Conservation (phyloP, 805 yeast genomes). For the Grigorovia jiainica region DNA sequence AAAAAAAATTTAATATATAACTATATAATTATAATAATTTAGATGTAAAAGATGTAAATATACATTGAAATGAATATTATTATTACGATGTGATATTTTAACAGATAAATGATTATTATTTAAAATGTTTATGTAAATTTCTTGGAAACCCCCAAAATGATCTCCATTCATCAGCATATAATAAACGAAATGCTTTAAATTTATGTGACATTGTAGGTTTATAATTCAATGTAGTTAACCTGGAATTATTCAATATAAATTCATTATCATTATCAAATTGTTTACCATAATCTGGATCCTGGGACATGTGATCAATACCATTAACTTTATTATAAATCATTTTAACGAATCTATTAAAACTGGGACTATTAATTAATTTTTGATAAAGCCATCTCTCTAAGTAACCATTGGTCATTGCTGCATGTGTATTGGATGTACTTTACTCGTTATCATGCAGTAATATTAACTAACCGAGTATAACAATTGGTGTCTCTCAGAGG, state of each 20-base stretch:
- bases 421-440: neutral
- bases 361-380: conserved; percentile 44
- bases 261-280: neutral
- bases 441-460: neutral
- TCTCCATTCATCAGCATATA: conserved; percentile 56
- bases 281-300: conserved; percentile 1
- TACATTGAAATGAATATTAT: neutral
- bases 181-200: conserved; percentile 47
- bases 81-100: neutral
- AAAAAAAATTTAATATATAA: too few relatives aligned
- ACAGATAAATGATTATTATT: conserved; percentile 5
- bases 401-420: conserved; percentile 10
- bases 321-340: conserved; percentile 55
- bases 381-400: conserved; percentile 36
- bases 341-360: conserved; percentile 56
- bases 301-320: conserved; percentile 38
- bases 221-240: conserved; percentile 19
- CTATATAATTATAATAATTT: neutral
- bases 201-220: conserved; percentile 47
- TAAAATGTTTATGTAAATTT: conserved; percentile 10
- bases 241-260: conserved; percentile 12
- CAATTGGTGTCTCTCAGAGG: too few relatives aligned
- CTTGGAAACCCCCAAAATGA: conserved; percentile 40
- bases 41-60: neutral
- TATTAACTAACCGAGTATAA: too few relatives aligned